Conservation (phyloP, 495 filamentous ascomycete genomes). For the Neurospora sp. region DNA sequence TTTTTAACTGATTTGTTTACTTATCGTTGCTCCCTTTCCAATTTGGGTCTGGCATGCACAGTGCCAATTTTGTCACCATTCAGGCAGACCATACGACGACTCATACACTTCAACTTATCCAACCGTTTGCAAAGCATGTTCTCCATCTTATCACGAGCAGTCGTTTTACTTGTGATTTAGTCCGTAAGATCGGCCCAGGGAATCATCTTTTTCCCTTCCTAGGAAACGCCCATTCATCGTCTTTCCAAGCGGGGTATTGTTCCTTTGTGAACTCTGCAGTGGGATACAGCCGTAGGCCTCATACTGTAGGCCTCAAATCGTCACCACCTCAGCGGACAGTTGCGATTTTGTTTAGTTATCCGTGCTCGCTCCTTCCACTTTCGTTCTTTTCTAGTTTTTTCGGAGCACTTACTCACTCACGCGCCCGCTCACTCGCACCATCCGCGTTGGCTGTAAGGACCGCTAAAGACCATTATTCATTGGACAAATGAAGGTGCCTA, state of each 20-base stretch:
- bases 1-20: neutral
- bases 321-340: neutral
- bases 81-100: neutral
- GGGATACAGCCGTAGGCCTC: neutral
- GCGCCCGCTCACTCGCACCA: neutral
- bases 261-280: neutral
- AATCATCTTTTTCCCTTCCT: neutral
- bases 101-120: neutral
- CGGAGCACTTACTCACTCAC: neutral
- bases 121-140: neutral
- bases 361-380: neutral
- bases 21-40: neutral
- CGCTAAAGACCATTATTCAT: neutral
- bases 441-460: neutral
- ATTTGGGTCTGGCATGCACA: neutral
- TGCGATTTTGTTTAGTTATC: neutral
- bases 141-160: neutral
- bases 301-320: neutral
- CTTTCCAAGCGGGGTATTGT: neutral
- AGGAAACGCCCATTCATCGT: neutral
- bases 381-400: neutral
- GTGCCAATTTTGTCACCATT: neutral
- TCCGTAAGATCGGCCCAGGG: neutral
- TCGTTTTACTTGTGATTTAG: neutral
- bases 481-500: neutral